These are phyloP conservation scores for Neckera pumila DNA, from an alignment of 225 moss, liverwort and hornwort species.

Conservation along the genomic window DNA sequence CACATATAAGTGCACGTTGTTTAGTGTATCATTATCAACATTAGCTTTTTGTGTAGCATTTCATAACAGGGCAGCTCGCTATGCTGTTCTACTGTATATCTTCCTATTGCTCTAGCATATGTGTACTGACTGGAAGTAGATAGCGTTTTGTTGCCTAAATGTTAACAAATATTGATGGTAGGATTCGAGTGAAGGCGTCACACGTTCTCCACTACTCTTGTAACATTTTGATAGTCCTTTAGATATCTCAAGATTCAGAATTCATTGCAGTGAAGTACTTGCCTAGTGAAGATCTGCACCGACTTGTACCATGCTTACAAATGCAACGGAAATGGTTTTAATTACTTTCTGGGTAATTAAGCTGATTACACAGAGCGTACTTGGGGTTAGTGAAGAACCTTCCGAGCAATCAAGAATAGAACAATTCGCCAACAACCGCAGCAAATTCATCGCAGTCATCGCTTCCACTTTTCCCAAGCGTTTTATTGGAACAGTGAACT, in stretches of 20 bases:
- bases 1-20: not conserved
- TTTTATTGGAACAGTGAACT: not conserved
- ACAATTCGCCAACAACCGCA: not conserved
- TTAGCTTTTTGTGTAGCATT: slow-evolving; percentile 14
- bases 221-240: not conserved
- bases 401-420: not conserved
- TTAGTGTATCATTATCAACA: slow-evolving; percentile 13
- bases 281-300: not conserved
- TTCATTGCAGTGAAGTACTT: not conserved
- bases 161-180: not conserved
- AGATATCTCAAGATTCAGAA: not conserved
- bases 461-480: not conserved
- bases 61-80: slow-evolving; percentile 5
- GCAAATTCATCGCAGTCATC: not conserved
- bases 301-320: not conserved
- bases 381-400: not conserved
- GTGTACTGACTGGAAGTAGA: not conserved
- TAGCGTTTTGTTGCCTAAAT: not conserved
- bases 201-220: not conserved
- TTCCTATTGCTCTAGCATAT: not conserved
- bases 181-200: not conserved
- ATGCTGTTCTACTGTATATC: slow-evolving; percentile 6
- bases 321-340: not conserved
- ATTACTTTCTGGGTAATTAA: not conserved
- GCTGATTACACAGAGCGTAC: not conserved